A percentile compares a stretch with the other conserved stretches of the same genome.
phyloP scores from a whole-genome alignment of 768 basidiomycete genomes.

The Lactifluus echinatus region DNA sequence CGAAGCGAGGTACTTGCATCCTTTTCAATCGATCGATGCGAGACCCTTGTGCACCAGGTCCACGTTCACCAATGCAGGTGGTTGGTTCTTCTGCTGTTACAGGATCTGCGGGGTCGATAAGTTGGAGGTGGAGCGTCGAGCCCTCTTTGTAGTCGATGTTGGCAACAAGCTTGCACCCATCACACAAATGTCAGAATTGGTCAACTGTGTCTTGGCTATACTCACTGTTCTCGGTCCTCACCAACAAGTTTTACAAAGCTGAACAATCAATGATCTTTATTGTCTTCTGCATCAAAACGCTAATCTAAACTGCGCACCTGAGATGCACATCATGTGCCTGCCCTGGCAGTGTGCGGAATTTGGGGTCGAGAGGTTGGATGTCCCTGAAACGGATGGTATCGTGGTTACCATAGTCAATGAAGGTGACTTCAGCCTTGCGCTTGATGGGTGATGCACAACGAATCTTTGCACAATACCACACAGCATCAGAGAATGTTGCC shows the following conservation, averaged over 20 bases:
- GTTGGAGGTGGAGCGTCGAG: too few relatives aligned
- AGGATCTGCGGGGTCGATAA: conserved; percentile 75
- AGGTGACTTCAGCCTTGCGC: too few relatives aligned
- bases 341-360: conserved; percentile 83
- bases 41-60: too few relatives aligned
- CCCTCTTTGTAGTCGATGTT: too few relatives aligned
- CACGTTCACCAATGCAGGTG: conserved; percentile 60
- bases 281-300: too few relatives aligned
- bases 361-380: conserved; percentile 81
- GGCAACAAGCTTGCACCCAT: conserved; percentile 90
- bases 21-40: too few relatives aligned
- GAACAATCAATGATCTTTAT: too few relatives aligned
- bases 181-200: conserved; percentile 79
- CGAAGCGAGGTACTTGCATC: too few relatives aligned
- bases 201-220: conserved; percentile 80
- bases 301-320: too few relatives aligned
- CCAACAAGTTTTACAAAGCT: too few relatives aligned
- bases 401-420: too few relatives aligned
- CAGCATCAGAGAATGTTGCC: conserved; percentile 90
- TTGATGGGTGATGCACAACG: conserved; percentile 79
- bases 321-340: conserved; percentile 93
- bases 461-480: conserved; percentile 95
- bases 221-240: conserved; percentile 73
- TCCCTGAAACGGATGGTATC: conserved; percentile 73
- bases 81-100: conserved; percentile 55